phyloP scores from a whole-genome alignment of 1,284 basidiomycete species.

The Cryptococcus sp. region DNA sequence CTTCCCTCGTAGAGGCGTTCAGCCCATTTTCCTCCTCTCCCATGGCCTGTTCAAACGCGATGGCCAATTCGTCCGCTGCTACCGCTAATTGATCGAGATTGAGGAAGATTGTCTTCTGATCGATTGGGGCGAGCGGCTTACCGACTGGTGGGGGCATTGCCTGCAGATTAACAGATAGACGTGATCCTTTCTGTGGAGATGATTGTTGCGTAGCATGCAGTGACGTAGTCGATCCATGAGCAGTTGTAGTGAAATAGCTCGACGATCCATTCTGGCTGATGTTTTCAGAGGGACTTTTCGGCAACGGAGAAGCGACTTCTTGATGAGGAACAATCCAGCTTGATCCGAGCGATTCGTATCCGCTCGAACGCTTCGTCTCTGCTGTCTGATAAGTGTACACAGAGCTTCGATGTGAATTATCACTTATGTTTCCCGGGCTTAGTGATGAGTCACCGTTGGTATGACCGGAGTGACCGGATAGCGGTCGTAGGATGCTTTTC shows the following conservation, averaged over 20 bases:
- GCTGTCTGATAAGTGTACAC: slow-evolving; percentile 38
- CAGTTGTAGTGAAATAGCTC: slow-evolving; percentile 14
- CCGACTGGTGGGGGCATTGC: slow-evolving; percentile 28
- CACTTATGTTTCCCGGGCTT: slow-evolving; percentile 16
- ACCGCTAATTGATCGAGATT: slow-evolving; percentile 74
- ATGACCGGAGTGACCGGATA: slow-evolving; percentile 27
- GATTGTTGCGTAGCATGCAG: slow-evolving; percentile 13
- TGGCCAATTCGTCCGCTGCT: slow-evolving; percentile 67
- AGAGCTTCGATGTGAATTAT: slow-evolving; percentile 26
- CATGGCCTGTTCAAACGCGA: slow-evolving; percentile 50
- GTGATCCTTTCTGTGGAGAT: slow-evolving; percentile 14
- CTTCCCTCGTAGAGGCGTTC: slow-evolving; percentile 26
- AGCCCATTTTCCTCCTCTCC: slow-evolving; percentile 33
- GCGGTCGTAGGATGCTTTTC: slow-evolving; percentile 30
- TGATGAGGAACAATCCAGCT: slow-evolving; percentile 2
- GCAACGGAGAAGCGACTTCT: slow-evolving; percentile 11
- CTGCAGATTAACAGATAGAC: not conserved
- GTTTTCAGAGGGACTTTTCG: slow-evolving; percentile 19
- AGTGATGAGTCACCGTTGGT: slow-evolving; percentile 6
- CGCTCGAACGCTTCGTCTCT: slow-evolving; percentile 29
- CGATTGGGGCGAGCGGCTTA: slow-evolving; percentile 67
- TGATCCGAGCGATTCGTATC: slow-evolving; percentile 8
- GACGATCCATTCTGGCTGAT: slow-evolving; percentile 4
- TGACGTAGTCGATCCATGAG: slow-evolving; percentile 10
- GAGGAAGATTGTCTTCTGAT: slow-evolving; percentile 72